Base-by-base conservation (phyloP, 768 basidiomycete genomes). In the Suillus hirtellus region DNA sequence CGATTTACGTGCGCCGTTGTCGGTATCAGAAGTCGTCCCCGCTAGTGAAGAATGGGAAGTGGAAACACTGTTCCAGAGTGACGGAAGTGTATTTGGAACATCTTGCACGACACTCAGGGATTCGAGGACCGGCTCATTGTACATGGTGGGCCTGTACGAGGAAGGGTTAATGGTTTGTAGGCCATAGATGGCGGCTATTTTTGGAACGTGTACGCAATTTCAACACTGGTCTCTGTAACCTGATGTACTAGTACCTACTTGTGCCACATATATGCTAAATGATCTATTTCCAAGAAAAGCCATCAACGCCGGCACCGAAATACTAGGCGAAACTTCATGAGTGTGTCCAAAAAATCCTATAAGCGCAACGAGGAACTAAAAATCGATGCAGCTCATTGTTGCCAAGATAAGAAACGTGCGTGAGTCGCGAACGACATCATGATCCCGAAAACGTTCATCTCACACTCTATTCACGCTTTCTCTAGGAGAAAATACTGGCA, bases 11-110 rank as follows among this genome's bases (percentile, higher is more conserved):
- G 85, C 84, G 4, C 85, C 86, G 0, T 70, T 84, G 44, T 80
- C 88, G 0, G 80, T 79, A 42, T 78, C 71, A 61, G 71, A 69
- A 52, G 80, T 82, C 53, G 79, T 82, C 1, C 70, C 79, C 0
- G 67, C 70, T 17, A 70, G 76, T 34, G 65, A 64, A 11, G 76
- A 75, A 2, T 77, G 82, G 67, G 78, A 79, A 40, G 61, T 90
- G 37, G 78, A 81, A 68, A 89, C 90, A 0, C 65, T 92, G n/a
- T 91, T 89, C 76, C 89, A 89, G 75, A 91, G 90, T 67, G 79
- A 86, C 64, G 89, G 90, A n/a, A 77, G 80, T 4, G 81, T 81
- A 6, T 88, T 89, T 68, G 79, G 81, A 15, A 75, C 81, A 2
- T 84, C 86, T 17, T 75, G 80, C 9, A 87, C 86, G 9, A 82